Evolutionary conservation across 2,329 filamentous ascomycete species (phyloP).

Genomic region (Ilyonectria robusta): DNA sequence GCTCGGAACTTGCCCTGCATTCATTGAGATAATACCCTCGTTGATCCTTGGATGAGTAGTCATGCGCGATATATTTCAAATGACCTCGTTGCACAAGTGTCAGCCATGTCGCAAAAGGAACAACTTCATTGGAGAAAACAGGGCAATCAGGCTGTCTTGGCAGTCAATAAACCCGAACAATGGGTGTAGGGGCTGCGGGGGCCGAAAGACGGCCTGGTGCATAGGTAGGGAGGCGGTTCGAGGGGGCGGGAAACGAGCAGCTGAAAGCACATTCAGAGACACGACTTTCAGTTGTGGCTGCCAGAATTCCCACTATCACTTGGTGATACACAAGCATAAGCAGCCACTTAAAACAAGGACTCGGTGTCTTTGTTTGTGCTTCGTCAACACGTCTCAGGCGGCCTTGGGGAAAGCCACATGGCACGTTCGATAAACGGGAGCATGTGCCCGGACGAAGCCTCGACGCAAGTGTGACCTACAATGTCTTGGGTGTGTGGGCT

Average conservation of each 20-base stretch:
- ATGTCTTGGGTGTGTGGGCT: background rate
- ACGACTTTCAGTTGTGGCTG: background rate
- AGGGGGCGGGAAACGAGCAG: background rate
- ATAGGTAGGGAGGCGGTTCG: background rate
- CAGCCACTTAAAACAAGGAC: background rate
- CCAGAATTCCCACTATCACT: background rate
- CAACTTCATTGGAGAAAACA: background rate
- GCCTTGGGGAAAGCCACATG: background rate
- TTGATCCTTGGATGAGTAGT: background rate
- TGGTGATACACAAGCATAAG: background rate
- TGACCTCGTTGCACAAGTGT: background rate
- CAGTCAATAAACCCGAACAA: background rate
- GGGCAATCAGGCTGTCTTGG: background rate
- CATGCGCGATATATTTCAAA: background rate
- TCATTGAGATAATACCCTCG: background rate
- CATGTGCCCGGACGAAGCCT: background rate
- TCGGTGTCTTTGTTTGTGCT: background rate
- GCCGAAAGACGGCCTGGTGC: background rate
- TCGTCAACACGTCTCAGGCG: background rate
- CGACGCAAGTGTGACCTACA: background rate
- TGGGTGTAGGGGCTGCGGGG: background rate
- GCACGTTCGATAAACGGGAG: background rate
- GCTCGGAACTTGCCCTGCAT: background rate
- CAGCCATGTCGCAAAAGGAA: background rate
- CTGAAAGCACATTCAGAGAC: background rate